Evolutionary conservation across 2,329 filamentous ascomycete genomes (phyloP), one percentile per base, ranked within the genome.

Genomic region (Thermomyces lanuginosus): DNA sequence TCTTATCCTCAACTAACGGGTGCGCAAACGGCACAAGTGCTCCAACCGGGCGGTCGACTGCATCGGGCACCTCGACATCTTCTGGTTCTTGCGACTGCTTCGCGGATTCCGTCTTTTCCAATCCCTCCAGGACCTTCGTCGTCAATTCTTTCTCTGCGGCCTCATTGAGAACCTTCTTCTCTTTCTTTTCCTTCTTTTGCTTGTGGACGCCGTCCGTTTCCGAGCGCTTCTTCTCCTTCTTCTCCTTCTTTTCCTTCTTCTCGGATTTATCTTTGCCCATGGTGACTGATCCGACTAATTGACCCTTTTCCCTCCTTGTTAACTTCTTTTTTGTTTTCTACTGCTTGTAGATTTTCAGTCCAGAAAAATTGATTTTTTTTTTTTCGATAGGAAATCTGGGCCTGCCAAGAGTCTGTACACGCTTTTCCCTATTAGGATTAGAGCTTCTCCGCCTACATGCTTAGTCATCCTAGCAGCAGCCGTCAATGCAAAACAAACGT

Each of bases 11-110:
- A 4, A 57, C 58, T 40, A 63, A 40, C 28, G 60, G 60, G 37
- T 57, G 55, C 36, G 60, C 60, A 40, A 63, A 63, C 7, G 59
- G 60, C 34, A 63, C 60, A 28, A 62, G 39, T 19, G 60, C 57
- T 22, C 59, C 59, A 28, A 59, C 35, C 27, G 56, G 56, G 30
- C 48, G 47, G 27, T 14, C 18, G 13, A 19, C 30, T 12, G 23
- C 30, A 46, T 45, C 27, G 42, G 29, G 19, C 41, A 24, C 24
- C 14, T 23, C 16, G n/a, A 14, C 21, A 27, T 22, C 28, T 20
- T 20, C 18, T 20, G 8, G 8, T 20, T 39, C 26, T 36, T 35
- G 6, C n/a, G n/a, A n/a, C n/a, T n/a, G n/a, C n/a, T n/a, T 42
- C 35, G 6, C 32, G 34, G 38, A 25, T 17, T 36, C 34, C n/a